Conservation (phyloP, 1,284 basidiomycete genomes). For the Fomitopsis schrenkii region DNA sequence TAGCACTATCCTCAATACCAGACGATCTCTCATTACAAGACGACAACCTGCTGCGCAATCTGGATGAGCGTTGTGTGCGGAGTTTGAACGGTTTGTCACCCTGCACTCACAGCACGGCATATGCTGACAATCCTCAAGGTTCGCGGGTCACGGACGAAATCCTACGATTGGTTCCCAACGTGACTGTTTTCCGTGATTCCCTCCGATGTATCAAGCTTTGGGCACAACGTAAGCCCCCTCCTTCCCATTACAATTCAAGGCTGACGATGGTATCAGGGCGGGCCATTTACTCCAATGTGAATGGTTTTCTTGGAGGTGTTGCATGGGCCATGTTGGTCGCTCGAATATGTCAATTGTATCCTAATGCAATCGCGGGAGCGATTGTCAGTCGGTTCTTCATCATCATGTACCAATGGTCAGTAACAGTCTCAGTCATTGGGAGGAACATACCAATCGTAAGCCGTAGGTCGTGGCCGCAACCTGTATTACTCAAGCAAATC, state of each 20-base stretch:
- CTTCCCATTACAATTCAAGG: conserved; percentile 2
- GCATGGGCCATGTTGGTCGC: conserved; percentile 99
- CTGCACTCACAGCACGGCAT: not conserved
- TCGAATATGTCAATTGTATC: conserved; percentile 98
- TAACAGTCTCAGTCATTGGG: conserved; percentile 5
- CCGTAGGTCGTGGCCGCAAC: conserved; percentile 92
- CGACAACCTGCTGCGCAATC: conserved; percentile 86
- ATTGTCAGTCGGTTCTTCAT: conserved; percentile 98
- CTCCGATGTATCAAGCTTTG: conserved; percentile 96
- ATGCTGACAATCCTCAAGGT: conserved; percentile 41
- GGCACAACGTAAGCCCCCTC: conserved; percentile 79
- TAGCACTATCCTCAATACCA: conserved; percentile 82
- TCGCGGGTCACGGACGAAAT: conserved; percentile 98
- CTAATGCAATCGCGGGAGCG: conserved; percentile 89
- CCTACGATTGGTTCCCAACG: conserved; percentile 91
- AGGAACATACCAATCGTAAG: conserved; percentile 8
- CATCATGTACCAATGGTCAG: conserved; percentile 94
- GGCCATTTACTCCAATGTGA: conserved; percentile 98
- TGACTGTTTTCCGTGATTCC: conserved; percentile 91
- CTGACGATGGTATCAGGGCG: conserved; percentile 51
- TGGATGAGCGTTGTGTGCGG: conserved; percentile 93
- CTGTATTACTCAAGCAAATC: conserved; percentile 93
- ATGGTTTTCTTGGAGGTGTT: conserved; percentile 97
- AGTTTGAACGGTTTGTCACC: conserved; percentile 77
- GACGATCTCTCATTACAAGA: conserved; percentile 90